Evolutionary conservation across 768 basidiomycete species (phyloP), one percentile per base, ranked within the genome.

Genomic region (Termitomyces sp.): DNA sequence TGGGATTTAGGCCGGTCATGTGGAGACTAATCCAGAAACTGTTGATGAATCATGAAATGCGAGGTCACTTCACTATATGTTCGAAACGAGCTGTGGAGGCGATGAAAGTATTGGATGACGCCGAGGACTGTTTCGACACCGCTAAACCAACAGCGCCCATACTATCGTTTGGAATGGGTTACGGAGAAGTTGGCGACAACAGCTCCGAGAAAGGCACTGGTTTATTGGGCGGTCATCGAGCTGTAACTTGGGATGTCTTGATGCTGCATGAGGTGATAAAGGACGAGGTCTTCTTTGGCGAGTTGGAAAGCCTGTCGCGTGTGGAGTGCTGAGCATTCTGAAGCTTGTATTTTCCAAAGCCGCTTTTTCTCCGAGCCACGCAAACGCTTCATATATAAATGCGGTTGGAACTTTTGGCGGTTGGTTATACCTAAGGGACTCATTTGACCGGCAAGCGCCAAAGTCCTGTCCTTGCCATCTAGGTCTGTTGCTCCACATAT

Each of bases 111-210:
- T 72, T 94, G 55, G 91, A 94, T 67, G 87, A 86, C 61, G 85
- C 77, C 10, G 82, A 83, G 62, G 91, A 93, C 66, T 76, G 81
- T 37, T 88, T 90, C 61, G 90, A 91, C 65, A 81, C 79, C 5
- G 76, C 85, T 3, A 83, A 86, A 61, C 70, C 83, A 20, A 73
- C 78, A 18, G 76, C 76, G 49, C 79, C 90, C 5, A 80, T 82
- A 4, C 77, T 93, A 51, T 77, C 87, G 5, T 93, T 92, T 67
- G 91, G 90, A n/a, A 88, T 93, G 80, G 91, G 89, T 14, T 92
- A 87, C 64, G 83, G 87, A 1, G 92, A 92, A 67, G 78, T 81
- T 43, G 84, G 82, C 8, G 88, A 91, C 63, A 79, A 70, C 18
- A 75, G 76, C 10, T 72, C 79, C 47, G 90, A 93, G 68, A 84